Evolutionary conservation across 345 rosid species (phyloP), one percentile per base, ranked within the genome.

Genomic region (Eucalyptus rudis): DNA sequence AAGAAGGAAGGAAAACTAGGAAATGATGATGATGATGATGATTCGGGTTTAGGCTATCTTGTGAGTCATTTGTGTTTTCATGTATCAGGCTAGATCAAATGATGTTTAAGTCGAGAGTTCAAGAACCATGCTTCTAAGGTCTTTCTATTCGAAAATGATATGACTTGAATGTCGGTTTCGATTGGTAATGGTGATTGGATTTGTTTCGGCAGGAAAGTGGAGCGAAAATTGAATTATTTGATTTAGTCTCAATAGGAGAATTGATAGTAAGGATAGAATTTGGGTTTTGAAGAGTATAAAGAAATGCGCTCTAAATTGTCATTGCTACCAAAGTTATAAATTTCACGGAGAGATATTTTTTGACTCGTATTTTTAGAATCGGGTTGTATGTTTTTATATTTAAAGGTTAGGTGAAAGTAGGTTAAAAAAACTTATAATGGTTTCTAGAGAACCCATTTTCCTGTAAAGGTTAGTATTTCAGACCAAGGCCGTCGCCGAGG

Each of bases 281-380:
- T 10, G 14, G 2, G 45, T 40, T 36, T 5, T 36, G 36, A n/a
- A 64, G 10, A n/a, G 76, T n/a, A 14, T 7, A 64, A 14, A n/a
- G 20, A 29, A 14, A 14, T 64, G 4, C 3, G 2, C 81, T 71
- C 27, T 17, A 33, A 17, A 33, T 33, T 33, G 25, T 68, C 24
- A 31, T 66, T 16, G 22, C 22, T 66, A 66, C 5, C 40, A 16
- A 66, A 31, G 79, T 66, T 31, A 17, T 10, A 33, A 68, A 33
- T 8, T 36, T 33, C 44, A 36, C 5, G 45, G 1, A 71, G 14
- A 71, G 27, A 56, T 1, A 4, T 56, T 56, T 24, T 56, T 24
- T 10, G 1, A 22, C 12, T 24, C 1, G 0, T 24, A 24, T 24
- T 24, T 56, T 24, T 24, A 56, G 1, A 56, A 56, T 56, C 0